Conservation (phyloP, 2,329 filamentous ascomycete genomes). For the Exophiala alcalophila region DNA sequence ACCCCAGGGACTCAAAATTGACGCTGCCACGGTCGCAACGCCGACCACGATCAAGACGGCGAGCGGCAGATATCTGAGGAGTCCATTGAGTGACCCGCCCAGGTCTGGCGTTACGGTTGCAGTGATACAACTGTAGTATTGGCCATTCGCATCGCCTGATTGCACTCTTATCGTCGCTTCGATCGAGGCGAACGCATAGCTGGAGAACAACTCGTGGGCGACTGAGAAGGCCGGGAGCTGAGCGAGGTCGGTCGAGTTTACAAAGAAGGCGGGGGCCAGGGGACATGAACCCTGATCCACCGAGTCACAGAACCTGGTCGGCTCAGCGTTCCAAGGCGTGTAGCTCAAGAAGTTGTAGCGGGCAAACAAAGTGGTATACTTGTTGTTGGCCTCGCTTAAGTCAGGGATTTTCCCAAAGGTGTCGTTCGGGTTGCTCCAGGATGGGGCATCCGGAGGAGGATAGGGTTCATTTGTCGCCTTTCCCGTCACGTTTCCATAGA, state of each 20-base stretch:
- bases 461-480: conserved; percentile 57
- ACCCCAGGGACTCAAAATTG: conserved; percentile 91
- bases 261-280: conserved; percentile 67
- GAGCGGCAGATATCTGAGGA: conserved; percentile 73
- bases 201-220: conserved; percentile 70
- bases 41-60: conserved; percentile 76
- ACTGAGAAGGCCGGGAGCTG: conserved; percentile 70
- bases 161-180: conserved; percentile 69
- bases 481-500: conserved; percentile 91
- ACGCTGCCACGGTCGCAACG: conserved; percentile 76
- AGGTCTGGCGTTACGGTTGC: conserved; percentile 81
- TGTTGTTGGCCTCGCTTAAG: conserved; percentile 56
- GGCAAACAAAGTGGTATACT: conserved; percentile 69
- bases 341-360: conserved; percentile 75
- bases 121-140: conserved; percentile 73
- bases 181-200: conserved; percentile 83
- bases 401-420: conserved; percentile 75
- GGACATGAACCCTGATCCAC: conserved; percentile 64
- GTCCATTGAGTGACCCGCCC: conserved; percentile 63
- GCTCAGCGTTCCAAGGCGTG: conserved; percentile 57
- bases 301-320: conserved; percentile 64
- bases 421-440: conserved; percentile 60
- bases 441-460: conserved; percentile 57
- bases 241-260: conserved; percentile 50
- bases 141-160: conserved; percentile 64